Evolutionary conservation across 345 rosid species (phyloP).

Genomic region (Bruguiera sexangula): DNA sequence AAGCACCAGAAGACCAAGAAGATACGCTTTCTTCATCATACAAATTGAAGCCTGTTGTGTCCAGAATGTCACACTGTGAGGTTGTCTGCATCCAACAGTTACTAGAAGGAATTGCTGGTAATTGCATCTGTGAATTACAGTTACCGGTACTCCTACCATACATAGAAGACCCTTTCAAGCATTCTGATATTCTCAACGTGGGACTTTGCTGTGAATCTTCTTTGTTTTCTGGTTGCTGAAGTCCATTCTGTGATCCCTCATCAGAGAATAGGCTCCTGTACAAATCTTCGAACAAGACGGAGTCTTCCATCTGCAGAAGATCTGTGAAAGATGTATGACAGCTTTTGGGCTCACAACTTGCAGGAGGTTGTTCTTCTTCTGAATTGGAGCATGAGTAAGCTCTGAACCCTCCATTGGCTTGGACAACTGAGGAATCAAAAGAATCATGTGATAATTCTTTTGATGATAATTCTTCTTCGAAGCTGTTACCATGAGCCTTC

Average conservation of each 20-base stretch:
- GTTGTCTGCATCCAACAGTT: constrained; percentile 26
- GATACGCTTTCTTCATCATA: constrained; percentile 42
- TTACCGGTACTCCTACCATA: background rate
- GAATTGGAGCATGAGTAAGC: constrained; percentile 60
- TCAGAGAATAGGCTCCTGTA: constrained; percentile 28
- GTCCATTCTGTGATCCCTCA: constrained; percentile 24
- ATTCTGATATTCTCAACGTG: constrained; percentile 23
- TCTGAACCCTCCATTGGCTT: constrained; percentile 44
- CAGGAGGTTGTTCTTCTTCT: constrained; percentile 52
- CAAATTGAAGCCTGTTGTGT: constrained; percentile 36
- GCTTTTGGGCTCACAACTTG: constrained; percentile 34
- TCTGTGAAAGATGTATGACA: constrained; percentile 28
- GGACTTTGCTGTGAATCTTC: constrained; percentile 23
- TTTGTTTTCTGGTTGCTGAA: constrained; percentile 20
- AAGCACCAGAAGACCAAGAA: constrained; percentile 44
- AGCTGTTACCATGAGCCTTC: constrained; percentile 42
- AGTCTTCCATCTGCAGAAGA: constrained; percentile 29
- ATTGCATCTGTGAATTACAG: constrained; percentile 24
- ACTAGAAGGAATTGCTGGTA: constrained; percentile 19
- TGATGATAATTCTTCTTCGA: constrained; percentile 66
- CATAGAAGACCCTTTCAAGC: constrained; percentile 26
- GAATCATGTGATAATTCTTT: constrained; percentile 52
- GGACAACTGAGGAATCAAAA: constrained; percentile 43
- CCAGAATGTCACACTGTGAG: constrained; percentile 27
- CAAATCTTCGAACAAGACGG: constrained; percentile 40